Conservation (phyloP, 2,329 filamentous ascomycete species). For the Penicillium paneum region DNA sequence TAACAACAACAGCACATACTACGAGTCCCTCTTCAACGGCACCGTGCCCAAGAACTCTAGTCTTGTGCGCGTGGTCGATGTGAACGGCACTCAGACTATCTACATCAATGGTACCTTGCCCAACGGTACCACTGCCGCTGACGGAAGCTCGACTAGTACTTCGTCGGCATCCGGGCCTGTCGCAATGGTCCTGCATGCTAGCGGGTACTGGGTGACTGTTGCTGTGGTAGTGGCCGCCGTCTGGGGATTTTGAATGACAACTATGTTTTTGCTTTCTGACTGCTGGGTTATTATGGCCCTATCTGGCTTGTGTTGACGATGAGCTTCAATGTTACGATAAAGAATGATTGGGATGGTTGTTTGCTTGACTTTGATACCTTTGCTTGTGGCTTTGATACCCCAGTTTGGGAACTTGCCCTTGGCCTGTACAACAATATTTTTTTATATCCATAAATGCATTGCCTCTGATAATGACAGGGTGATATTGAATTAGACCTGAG, state of each 20-base stretch:
- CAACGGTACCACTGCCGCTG: conserved; percentile 44
- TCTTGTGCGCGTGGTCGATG: conserved; percentile 36
- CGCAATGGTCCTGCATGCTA: conserved; percentile 27
- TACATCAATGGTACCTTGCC: conserved; percentile 49
- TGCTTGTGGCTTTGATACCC: conserved; percentile 7
- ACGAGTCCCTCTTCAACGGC: conserved; percentile 43
- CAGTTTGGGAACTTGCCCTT: background rate
- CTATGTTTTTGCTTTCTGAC: background rate
- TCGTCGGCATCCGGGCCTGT: conserved; percentile 19
- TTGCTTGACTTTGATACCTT: background rate
- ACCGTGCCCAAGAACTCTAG: conserved; percentile 40
- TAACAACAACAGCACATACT: conserved; percentile 44
- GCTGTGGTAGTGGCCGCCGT: conserved; percentile 36
- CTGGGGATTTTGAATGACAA: conserved; percentile 25
- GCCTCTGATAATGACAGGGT: background rate
- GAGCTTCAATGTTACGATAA: background rate
- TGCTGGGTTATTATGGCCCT: background rate
- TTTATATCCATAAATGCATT: background rate
- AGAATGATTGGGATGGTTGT: conserved; percentile 5
- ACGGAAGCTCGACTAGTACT: conserved; percentile 23
- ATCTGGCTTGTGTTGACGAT: background rate
- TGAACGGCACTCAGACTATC: conserved; percentile 45
- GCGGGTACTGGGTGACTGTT: conserved; percentile 44
- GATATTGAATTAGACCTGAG: background rate
- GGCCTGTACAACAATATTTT: background rate